Percentiles rank a stretch among this genome's conserved stretches.
Conservation (phyloP, 345 rosid species). For the Gossypium herbaceum region DNA sequence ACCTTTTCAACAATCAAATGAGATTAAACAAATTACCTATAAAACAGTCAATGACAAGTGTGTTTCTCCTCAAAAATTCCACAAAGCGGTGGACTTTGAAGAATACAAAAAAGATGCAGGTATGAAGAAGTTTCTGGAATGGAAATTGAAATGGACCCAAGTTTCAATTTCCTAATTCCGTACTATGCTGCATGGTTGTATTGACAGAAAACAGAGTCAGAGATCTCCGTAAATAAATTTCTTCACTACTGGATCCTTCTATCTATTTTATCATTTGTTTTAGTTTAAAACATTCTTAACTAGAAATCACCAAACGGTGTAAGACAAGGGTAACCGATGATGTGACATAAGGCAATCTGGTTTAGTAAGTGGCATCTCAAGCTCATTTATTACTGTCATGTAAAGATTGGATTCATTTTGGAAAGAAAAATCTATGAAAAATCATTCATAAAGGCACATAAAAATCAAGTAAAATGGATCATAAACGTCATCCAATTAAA, state of each 20-base stretch:
- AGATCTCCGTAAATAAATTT: background rate
- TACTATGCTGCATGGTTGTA: background rate
- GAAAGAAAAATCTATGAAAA: background rate
- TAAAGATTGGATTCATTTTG: background rate
- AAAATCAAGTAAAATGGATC: background rate
- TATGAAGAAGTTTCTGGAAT: background rate
- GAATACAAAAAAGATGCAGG: background rate
- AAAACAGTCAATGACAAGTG: background rate
- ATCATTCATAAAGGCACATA: background rate
- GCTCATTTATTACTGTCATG: slow-evolving; percentile 1
- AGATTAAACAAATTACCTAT: background rate
- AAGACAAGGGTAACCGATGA: background rate
- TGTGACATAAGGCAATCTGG: background rate
- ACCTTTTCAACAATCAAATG: background rate
- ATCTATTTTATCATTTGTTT: background rate
- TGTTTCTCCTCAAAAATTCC: background rate
- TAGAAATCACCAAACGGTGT: background rate
- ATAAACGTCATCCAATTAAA: background rate
- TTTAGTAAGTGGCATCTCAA: too few species aligned
- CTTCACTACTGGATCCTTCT: background rate
- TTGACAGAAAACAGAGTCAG: slow-evolving; percentile 5
- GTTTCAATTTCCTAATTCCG: background rate
- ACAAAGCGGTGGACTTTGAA: background rate
- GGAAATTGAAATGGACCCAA: background rate
- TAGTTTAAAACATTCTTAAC: background rate